Evolutionary conservation across 139 green algal genomes (phyloP), one percentile per base, ranked within the genome.

Genomic region (Gonium pectorale): DNA sequence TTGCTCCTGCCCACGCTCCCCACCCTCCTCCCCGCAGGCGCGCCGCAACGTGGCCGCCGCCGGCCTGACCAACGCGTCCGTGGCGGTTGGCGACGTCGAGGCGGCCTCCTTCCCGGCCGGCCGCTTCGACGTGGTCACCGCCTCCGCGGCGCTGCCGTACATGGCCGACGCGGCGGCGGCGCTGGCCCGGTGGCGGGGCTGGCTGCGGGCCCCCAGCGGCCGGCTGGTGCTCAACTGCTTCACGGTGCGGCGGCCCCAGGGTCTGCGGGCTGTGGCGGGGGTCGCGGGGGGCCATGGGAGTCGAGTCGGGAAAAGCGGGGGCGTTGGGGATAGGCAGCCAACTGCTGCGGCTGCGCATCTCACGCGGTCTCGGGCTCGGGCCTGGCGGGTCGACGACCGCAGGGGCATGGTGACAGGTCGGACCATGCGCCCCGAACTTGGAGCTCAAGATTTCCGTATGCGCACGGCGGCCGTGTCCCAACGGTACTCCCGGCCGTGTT

Each of bases 71-170:
- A 33, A 52, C 66, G 41, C 27, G 26, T 4, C 59, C 29, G 68
- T 77, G 9, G 9, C 8, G 6, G 29, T 43, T 27, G 68, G 15
- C 0, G 71, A 79, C 31, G 71, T 21, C 7, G 71, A 79, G 46
- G 17, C 31, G 15, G 2, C 19, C 3, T 29, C 21, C 17, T 49
- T 79, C 49, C 49, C 46, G 8, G 5, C 9, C 13, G 46, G 31
- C 19, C 33, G 49, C 0, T 33, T 27, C 24, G 71, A 79, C 49
- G 11, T 64, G 38, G 33, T 66, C 31, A 33, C 29, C 5, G n/a
- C 9, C 71, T 67, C 41, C 31, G 71, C 71, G 5, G 17, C 33
- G 15, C 71, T 79, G 71, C 71, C 71, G 49, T 79, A 79, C 71
- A 64, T 79, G 49, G 7, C 17, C 3, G n/a, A 66, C 49, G 49